Conservation (phyloP, 75 land plant species). For the Adiantum capillusveneris region DNA sequence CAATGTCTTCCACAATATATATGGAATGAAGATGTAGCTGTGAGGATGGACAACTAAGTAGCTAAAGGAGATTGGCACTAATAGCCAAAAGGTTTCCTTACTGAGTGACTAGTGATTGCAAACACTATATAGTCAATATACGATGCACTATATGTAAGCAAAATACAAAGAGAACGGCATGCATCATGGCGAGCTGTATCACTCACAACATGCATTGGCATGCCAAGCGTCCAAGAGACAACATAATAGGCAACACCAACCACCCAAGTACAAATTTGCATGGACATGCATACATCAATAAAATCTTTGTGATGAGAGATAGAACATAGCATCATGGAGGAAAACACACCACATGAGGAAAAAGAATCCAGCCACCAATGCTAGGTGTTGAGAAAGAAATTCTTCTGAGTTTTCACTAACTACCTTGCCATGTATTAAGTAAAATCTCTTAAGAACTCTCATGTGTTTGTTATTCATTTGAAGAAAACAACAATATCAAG, state of each 20-base stretch:
- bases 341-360: constrained; percentile 27
- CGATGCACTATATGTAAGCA: too few relatives aligned
- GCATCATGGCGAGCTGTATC: too few relatives aligned
- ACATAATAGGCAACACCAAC: constrained; percentile 33
- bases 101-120: background rate
- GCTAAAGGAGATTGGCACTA: constrained; percentile 28
- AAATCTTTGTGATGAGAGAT: background rate
- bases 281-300: background rate
- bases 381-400: constrained; percentile 17
- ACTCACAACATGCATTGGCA: constrained; percentile 33
- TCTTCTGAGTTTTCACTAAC: background rate
- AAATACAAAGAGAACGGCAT: too few relatives aligned
- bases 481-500: background rate
- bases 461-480: background rate
- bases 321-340: background rate
- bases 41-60: too few relatives aligned
- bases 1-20: too few relatives aligned
- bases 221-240: constrained; percentile 25
- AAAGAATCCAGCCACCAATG: constrained; percentile 39
- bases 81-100: constrained; percentile 13
- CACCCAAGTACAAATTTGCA: constrained; percentile 27
- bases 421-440: background rate
- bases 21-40: too few relatives aligned
- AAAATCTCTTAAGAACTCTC: too few relatives aligned
- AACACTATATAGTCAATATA: too few relatives aligned